A percentile compares a stretch with the other conserved stretches of the same genome.
Evolutionary conservation across 2,329 filamentous ascomycete genomes (phyloP).

Genomic region (Cladosporium austrohemisphaericum): DNA sequence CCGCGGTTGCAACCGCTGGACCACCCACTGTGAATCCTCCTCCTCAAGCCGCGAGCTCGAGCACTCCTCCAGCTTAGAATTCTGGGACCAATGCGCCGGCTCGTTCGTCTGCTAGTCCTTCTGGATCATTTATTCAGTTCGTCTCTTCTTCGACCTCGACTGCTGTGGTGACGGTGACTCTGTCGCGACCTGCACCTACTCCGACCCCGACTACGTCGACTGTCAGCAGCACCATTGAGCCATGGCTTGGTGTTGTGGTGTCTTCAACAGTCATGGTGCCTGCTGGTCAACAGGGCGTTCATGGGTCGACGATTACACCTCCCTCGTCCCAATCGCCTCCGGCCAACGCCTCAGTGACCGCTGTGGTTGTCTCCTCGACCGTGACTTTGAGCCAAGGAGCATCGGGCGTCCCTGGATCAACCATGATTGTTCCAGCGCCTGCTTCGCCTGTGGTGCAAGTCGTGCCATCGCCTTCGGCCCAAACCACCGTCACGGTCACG

Average conservation of each 20-base stretch:
- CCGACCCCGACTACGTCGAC: not conserved
- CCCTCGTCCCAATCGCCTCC: no score
- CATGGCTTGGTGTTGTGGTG: no score
- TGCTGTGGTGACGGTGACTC: not conserved
- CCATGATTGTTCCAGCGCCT: not conserved
- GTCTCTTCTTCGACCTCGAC: not conserved
- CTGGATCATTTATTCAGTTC: not conserved
- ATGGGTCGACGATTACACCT: not conserved
- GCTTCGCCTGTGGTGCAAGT: not conserved
- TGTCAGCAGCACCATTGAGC: not conserved
- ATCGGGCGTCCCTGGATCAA: not conserved
- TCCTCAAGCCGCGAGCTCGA: not conserved
- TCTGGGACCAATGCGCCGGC: not conserved
- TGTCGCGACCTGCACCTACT: not conserved
- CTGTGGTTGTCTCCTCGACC: not conserved
- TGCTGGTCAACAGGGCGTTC: not conserved
- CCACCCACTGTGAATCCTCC: constrained; percentile 3
- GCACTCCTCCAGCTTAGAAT: not conserved
- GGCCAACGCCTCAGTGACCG: not conserved
- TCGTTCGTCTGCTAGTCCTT: not conserved
- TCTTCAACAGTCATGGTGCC: not conserved
- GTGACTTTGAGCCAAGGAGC: not conserved
- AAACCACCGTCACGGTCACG: not conserved
- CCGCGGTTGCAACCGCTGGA: not conserved
- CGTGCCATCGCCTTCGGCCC: not conserved